A percentile compares a stretch with the other conserved stretches of the same genome.
Conservation (phyloP, 176 grass and related monocot species). For the Zizania latifolia region DNA sequence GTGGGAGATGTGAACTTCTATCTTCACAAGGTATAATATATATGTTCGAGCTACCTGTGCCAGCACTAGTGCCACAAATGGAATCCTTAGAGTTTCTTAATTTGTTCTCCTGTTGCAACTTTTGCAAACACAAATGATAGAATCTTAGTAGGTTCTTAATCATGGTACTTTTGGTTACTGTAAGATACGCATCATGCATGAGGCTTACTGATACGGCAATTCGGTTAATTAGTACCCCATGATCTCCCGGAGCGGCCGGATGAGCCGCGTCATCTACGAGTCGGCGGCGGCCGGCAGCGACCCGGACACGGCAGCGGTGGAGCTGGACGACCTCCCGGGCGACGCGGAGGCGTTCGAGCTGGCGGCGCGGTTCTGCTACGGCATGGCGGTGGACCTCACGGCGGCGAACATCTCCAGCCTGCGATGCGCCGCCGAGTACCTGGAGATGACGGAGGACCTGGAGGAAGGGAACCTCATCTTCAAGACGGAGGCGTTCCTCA, state of each 20-base stretch:
- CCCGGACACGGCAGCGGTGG: slow-evolving; percentile 34
- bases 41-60: background rate
- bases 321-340: slow-evolving; percentile 67
- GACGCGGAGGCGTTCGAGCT: slow-evolving; percentile 70
- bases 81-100: background rate
- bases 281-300: slow-evolving; percentile 9
- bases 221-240: slow-evolving; percentile 58
- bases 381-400: slow-evolving; percentile 87
- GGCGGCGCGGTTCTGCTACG: slow-evolving; percentile 92
- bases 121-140: background rate
- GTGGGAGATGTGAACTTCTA: slow-evolving; percentile 80
- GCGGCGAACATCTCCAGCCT: slow-evolving; percentile 87
- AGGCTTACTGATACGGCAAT: too few species aligned
- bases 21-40: slow-evolving; percentile 73
- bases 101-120: background rate
- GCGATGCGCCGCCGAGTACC: slow-evolving; percentile 82
- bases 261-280: slow-evolving; percentile 82
- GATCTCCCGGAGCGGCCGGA: slow-evolving; percentile 77
- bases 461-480: slow-evolving; percentile 98
- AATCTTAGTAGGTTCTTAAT: too few species aligned
- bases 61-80: background rate
- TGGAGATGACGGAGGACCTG: slow-evolving; percentile 99
- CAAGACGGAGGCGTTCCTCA: slow-evolving; percentile 97
- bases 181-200: background rate
- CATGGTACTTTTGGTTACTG: too few species aligned